Evolutionary conservation across 164 flowering plant genomes (phyloP), one percentile per base, ranked within the genome.

Genomic region (Vitis amurensis): DNA sequence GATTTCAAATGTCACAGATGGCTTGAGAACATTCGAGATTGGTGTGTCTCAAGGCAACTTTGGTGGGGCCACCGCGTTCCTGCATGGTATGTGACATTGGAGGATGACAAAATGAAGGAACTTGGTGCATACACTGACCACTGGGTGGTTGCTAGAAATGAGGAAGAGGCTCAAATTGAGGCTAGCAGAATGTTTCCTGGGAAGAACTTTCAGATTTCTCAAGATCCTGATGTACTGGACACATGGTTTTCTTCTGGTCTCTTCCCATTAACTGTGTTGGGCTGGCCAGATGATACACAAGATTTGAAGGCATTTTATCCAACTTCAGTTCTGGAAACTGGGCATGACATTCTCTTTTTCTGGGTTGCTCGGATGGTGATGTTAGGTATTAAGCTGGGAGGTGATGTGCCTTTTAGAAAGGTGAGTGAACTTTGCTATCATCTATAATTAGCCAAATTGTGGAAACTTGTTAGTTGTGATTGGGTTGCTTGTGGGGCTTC

Each of bases 41-140:
- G 99, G 99, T 96, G 99, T 77, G 84, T 96, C 65, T 96, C 99
- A 50, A 82, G 99, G 78, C 99, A 96, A 77, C 92, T 96, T 11
- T 96, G 99, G 99, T 96, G 99, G 99, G 99, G 99, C 27, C 99
- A 96, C 80, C 88, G 89, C 0, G 78, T 96, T 77, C 99, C 98
- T 71, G 99, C 99, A 29, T 93, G 98, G 98, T 96, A 96, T 78
- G 90, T 87, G 57, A 79, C 85, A 1, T 72, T 93, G 67, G 97
- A 90, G 65, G 94, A 86, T 76, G 98, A 96, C 78, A 58, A 81
- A 68, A 69, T 80, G 68, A 88, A 86, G 77, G 95, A 92, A 71
- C 65, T 89, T 79, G 98, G 99, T 50, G 84, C 82, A 13, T 88
- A 89, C 73, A 67, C 75, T 77, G 89, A 92, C 67, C 97, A 86